Evolutionary conservation across 2,329 filamentous ascomycete species (phyloP).

Genomic region (Penicillium sp.): DNA sequence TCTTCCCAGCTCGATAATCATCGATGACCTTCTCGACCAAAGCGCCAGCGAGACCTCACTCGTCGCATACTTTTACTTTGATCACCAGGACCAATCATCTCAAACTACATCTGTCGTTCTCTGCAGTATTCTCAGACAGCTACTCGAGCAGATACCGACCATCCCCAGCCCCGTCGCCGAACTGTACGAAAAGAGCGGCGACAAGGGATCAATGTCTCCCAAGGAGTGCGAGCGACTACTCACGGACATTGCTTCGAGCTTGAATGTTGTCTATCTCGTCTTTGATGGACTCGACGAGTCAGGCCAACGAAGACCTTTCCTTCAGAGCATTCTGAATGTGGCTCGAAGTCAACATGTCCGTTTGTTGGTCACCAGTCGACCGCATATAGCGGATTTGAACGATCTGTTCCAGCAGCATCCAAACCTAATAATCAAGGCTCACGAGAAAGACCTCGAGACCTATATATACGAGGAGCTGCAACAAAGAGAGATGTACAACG

Average conservation of each 20-base stretch:
- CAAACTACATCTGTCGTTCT: constrained; percentile 8
- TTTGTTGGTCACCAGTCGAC: constrained; percentile 1
- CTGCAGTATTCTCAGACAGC: constrained; percentile 7
- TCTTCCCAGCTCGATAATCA: not conserved
- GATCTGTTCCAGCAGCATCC: not conserved
- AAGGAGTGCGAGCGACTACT: not conserved
- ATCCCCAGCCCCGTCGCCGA: not conserved
- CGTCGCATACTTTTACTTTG: constrained; percentile 10
- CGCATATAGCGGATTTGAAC: not conserved
- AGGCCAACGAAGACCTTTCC: not conserved
- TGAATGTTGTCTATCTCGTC: not conserved
- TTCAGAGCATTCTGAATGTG: not conserved
- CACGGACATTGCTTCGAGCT: not conserved
- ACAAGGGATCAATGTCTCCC: not conserved
- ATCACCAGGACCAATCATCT: constrained; percentile 12
- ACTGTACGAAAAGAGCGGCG: not conserved
- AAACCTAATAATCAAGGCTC: not conserved
- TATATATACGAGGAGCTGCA: not conserved
- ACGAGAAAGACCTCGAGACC: not conserved
- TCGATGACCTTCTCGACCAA: not conserved
- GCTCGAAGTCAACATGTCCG: not conserved
- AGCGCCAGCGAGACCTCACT: not conserved
- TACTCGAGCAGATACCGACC: not conserved
- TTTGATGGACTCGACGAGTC: constrained; percentile 1
- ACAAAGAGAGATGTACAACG: not conserved